Evolutionary conservation across 2,329 filamentous ascomycete genomes (phyloP).

Genomic region (Sporothrix curviconia): DNA sequence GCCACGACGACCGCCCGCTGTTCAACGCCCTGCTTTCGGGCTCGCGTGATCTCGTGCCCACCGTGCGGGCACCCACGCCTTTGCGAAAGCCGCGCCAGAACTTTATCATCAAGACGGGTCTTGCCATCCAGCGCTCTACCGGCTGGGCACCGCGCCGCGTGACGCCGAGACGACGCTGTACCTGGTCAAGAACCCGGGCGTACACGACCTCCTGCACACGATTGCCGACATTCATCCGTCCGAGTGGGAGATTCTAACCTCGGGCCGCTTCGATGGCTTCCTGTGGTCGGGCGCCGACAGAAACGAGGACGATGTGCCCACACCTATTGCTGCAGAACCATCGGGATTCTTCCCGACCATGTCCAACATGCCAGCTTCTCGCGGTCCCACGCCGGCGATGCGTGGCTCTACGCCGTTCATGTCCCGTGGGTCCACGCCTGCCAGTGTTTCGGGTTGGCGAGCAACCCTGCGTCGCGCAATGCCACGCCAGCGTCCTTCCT

Average conservation of each 20-base stretch:
- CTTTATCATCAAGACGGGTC: constrained; percentile 66
- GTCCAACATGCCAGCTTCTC: constrained; percentile 27
- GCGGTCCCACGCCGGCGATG: constrained; percentile 48
- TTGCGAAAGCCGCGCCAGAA: constrained; percentile 60
- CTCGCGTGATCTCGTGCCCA: constrained; percentile 49
- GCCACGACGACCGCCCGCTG: constrained; percentile 65
- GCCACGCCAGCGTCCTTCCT: constrained; percentile 42
- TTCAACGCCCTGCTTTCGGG: constrained; percentile 74
- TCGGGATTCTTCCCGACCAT: constrained; percentile 9
- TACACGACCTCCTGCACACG: constrained; percentile 82
- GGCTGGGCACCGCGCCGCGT: constrained; percentile 63
- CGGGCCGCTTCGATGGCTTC: constrained; percentile 91
- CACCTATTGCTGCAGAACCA: constrained; percentile 34
- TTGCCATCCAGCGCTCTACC: constrained; percentile 81
- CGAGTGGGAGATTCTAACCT: constrained; percentile 96
- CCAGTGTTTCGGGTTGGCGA: constrained; percentile 30
- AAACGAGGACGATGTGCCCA: constrained; percentile 31
- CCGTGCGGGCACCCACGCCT: constrained; percentile 62
- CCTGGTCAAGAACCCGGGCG: constrained; percentile 70
- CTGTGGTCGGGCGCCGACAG: constrained; percentile 91
- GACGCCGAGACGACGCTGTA: constrained; percentile 83
- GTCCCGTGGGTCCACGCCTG: constrained; percentile 34
- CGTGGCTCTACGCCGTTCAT: constrained; percentile 26
- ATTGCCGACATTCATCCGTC: constrained; percentile 79
- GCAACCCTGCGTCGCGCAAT: constrained; percentile 45